phyloP scores from a whole-genome alignment of 2,329 filamentous ascomycete genomes.

The Huntiella moniliformis region DNA sequence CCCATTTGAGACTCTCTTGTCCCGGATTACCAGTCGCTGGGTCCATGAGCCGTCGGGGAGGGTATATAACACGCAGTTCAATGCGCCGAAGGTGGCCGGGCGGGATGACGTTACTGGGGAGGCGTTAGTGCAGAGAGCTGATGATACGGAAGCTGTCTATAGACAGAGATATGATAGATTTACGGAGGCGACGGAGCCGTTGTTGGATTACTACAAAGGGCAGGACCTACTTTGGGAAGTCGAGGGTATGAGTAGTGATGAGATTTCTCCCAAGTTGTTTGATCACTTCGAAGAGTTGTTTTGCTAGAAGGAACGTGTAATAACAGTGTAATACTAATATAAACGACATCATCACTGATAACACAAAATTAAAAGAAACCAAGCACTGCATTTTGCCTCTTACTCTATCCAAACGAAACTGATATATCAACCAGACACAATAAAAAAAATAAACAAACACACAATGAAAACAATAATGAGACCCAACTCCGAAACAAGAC shows the following conservation, averaged over 20 bases:
- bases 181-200: slow-evolving; percentile 63
- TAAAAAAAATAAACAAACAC: slow-evolving; percentile 3
- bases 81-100: slow-evolving; percentile 62
- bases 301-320: background rate
- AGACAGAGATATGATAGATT: slow-evolving; percentile 64
- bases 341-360: slow-evolving; percentile 1
- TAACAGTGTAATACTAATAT: slow-evolving; percentile 1
- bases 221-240: slow-evolving; percentile 76
- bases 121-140: slow-evolving; percentile 57
- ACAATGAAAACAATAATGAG: slow-evolving; percentile 1
- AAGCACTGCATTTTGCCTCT: too few species aligned
- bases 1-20: slow-evolving; percentile 68
- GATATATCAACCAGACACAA: slow-evolving; percentile 1
- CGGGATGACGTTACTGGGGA: slow-evolving; percentile 86
- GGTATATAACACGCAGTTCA: slow-evolving; percentile 90
- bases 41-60: slow-evolving; percentile 80
- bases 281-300: slow-evolving; percentile 49
- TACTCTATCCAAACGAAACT: background rate
- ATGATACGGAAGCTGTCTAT: slow-evolving; percentile 80
- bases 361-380: slow-evolving; percentile 1
- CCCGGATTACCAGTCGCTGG: slow-evolving; percentile 82
- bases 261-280: slow-evolving; percentile 83
- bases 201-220: slow-evolving; percentile 75
- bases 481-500: background rate
- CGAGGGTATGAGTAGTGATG: slow-evolving; percentile 74